Evolutionary conservation across 768 basidiomycete species (phyloP).

Genomic region (Ramaria sp.): DNA sequence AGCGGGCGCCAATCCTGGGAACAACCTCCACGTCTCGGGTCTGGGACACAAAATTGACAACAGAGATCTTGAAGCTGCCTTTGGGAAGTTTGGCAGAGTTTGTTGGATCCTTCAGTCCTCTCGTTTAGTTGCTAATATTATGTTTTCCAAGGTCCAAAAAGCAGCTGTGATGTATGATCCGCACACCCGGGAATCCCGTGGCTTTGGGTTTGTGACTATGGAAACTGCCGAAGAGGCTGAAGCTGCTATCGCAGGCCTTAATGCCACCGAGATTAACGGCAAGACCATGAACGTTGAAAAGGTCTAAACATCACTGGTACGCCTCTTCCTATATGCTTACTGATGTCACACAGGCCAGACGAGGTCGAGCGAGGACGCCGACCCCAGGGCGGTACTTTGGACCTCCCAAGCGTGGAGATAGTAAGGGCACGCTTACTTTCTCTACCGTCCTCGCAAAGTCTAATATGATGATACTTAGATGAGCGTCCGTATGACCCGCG

Average conservation of each 20-base stretch:
- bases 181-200: constrained; percentile 59
- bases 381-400: constrained; percentile 95
- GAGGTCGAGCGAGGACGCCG: constrained; percentile 81
- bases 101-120: constrained; percentile 18
- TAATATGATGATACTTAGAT: constrained; percentile 25
- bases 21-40: constrained; percentile 56
- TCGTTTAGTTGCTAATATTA: background rate
- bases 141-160: constrained; percentile 41
- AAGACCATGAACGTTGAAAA: constrained; percentile 85
- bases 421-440: constrained; percentile 25
- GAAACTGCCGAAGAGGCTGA: constrained; percentile 80
- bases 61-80: constrained; percentile 78
- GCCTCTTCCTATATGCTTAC: background rate
- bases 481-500: constrained; percentile 88
- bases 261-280: constrained; percentile 77
- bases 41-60: constrained; percentile 59
- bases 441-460: background rate
- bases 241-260: constrained; percentile 76
- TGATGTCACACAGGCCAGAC: constrained; percentile 51
- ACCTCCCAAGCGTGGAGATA: constrained; percentile 70
- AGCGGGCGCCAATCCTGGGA: constrained; percentile 43
- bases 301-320: constrained; percentile 26
- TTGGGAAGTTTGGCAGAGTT: constrained; percentile 81
- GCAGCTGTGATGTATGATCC: constrained; percentile 58
- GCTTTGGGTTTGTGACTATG: constrained; percentile 88